Evolutionary conservation across 2,329 filamentous ascomycete genomes (phyloP).

Genomic region (Aspergillus transmontanensis): DNA sequence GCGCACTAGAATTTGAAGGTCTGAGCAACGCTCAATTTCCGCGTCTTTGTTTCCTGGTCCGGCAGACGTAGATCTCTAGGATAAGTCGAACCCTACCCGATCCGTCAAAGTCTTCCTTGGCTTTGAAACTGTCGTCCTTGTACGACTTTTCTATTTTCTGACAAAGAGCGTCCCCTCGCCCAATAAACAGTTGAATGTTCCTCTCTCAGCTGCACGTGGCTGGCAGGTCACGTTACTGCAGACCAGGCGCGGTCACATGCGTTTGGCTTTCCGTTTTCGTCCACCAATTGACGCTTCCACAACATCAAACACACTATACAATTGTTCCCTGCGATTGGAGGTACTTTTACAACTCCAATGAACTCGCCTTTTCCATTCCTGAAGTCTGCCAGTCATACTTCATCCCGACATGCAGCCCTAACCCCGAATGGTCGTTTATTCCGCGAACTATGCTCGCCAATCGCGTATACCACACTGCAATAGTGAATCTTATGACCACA

Average conservation of each 20-base stretch:
- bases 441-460: neutral
- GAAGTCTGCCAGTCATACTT: too few species aligned
- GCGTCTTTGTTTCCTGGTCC: neutral
- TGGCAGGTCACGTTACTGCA: neutral
- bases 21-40: neutral
- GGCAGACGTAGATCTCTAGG: neutral
- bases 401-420: too few species aligned
- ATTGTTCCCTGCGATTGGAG: too few species aligned
- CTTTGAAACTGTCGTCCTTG: neutral
- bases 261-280: too few species aligned
- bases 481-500: neutral
- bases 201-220: neutral
- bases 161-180: neutral
- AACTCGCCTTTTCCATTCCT: too few species aligned
- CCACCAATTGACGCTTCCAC: too few species aligned
- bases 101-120: neutral
- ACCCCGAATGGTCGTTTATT: too few species aligned
- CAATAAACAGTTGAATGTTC: neutral
- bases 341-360: too few species aligned
- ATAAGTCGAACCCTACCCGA: neutral
- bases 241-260: neutral
- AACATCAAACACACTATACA: too few species aligned
- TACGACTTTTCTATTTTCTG: neutral
- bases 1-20: neutral
- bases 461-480: neutral